Evolutionary conservation across 768 basidiomycete genomes (phyloP).

Genomic region (Phlebiopsis flavidoalba): DNA sequence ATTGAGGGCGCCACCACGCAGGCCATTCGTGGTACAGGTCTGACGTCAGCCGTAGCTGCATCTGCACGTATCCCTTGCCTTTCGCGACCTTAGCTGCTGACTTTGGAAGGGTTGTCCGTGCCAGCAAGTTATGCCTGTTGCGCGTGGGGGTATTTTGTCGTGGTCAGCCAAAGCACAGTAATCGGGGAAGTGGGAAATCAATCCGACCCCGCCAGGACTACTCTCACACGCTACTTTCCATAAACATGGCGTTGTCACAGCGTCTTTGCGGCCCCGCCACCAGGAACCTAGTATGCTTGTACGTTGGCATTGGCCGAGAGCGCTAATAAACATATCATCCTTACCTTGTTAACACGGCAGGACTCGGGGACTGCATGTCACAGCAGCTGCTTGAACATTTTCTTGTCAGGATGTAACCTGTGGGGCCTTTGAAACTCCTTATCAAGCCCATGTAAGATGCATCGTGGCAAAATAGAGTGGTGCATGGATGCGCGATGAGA

Average conservation of each 20-base stretch:
- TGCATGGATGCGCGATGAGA: constrained; percentile 87
- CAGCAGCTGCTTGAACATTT: constrained; percentile 51
- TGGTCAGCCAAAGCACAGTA: constrained; percentile 72
- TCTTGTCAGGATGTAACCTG: constrained; percentile 47
- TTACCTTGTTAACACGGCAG: constrained; percentile 64
- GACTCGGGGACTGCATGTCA: constrained; percentile 57
- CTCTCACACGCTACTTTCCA: too few species aligned
- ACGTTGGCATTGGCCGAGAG: constrained; percentile 1
- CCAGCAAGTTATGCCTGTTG: not conserved
- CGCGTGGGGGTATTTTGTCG: too few species aligned
- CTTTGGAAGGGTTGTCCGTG: not conserved
- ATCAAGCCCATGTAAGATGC: constrained; percentile 79
- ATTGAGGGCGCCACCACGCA: constrained; percentile 84
- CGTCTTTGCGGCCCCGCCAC: constrained; percentile 64
- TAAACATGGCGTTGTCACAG: constrained; percentile 67
- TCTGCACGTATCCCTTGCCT: constrained; percentile 26
- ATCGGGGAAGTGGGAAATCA: constrained; percentile 72
- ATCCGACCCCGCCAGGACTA: too few species aligned
- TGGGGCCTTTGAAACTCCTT: constrained; percentile 67
- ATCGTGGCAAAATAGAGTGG: constrained; percentile 84
- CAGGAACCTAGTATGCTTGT: constrained; percentile 42
- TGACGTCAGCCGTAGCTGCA: constrained; percentile 3
- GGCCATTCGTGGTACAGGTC: constrained; percentile 44
- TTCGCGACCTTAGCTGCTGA: constrained; percentile 21
- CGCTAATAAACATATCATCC: constrained; percentile 1